Evolutionary conservation across 139 green algal species (phyloP).

Genomic region (Micromonas commoda): DNA sequence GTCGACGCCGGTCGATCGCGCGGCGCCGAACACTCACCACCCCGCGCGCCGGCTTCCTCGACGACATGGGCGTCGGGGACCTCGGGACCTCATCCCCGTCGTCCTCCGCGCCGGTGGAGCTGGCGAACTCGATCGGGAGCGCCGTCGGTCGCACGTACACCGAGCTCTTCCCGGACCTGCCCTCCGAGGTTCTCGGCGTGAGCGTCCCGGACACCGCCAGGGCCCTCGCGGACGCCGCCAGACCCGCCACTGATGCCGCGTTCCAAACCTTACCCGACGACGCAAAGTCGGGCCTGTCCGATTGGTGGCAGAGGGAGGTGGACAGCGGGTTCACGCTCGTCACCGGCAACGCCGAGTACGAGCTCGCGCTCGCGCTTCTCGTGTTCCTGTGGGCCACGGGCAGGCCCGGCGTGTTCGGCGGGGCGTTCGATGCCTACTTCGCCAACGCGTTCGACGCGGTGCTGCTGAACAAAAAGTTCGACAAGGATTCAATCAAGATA

Average conservation of each 20-base stretch:
- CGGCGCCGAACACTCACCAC: too few species aligned
- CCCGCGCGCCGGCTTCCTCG: too few species aligned
- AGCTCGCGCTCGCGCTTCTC: background rate
- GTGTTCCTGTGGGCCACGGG: background rate
- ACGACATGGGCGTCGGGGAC: too few species aligned
- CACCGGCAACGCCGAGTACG: background rate
- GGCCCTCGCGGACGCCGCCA: background rate
- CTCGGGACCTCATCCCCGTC: too few species aligned
- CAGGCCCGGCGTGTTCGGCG: background rate
- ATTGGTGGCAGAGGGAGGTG: background rate
- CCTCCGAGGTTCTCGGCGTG: background rate
- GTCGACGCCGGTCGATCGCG: too few species aligned
- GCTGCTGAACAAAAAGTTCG: constrained; percentile 5
- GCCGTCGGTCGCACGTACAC: too few species aligned
- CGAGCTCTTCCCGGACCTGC: background rate
- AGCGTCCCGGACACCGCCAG: background rate
- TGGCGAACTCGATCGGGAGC: too few species aligned
- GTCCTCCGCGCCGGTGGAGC: too few species aligned
- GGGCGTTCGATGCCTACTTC: constrained; percentile 14
- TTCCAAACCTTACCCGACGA: background rate
- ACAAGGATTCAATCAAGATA: background rate
- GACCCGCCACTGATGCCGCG: background rate
- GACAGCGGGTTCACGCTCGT: background rate
- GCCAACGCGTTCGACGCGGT: background rate
- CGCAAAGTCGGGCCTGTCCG: background rate